phyloP scores from a whole-genome alignment of 192 early-diverging fungal genomes.

The Phlyctochytrium planicorne region DNA sequence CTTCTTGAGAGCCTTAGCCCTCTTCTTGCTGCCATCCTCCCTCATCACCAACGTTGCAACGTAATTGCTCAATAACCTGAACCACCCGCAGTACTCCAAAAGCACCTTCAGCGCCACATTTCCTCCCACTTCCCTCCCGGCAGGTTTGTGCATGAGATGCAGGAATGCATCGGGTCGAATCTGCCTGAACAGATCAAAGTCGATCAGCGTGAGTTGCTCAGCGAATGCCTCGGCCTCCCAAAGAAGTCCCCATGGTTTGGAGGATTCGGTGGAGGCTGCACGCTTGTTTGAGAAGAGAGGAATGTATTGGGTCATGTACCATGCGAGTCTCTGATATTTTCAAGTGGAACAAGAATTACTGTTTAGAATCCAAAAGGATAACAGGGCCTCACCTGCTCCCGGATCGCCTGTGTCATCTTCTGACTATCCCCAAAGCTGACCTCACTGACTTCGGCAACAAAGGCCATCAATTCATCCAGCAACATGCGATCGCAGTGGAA shows the following conservation, averaged over 20 bases:
- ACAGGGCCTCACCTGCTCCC: slow-evolving; percentile 42
- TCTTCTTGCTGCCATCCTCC: slow-evolving; percentile 49
- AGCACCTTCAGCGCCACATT: slow-evolving; percentile 43
- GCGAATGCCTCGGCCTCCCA: slow-evolving; percentile 52
- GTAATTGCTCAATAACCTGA: slow-evolving; percentile 43
- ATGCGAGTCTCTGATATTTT: slow-evolving; percentile 42
- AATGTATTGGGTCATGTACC: slow-evolving; percentile 56
- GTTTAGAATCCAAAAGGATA: slow-evolving; percentile 1
- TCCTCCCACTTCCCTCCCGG: slow-evolving; percentile 24
- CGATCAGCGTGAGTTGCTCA: slow-evolving; percentile 48
- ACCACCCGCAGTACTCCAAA: slow-evolving; percentile 49
- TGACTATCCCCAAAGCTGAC: slow-evolving; percentile 53
- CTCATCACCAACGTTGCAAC: slow-evolving; percentile 38
- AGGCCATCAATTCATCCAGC: slow-evolving; percentile 36
- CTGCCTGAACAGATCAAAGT: slow-evolving; percentile 51
- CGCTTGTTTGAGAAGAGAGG: slow-evolving; percentile 41
- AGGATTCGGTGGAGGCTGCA: slow-evolving; percentile 21
- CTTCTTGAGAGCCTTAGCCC: slow-evolving; percentile 42
- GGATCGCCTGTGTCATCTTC: slow-evolving; percentile 54
- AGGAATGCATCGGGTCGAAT: slow-evolving; percentile 52
- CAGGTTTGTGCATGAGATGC: slow-evolving; percentile 37
- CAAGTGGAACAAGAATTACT: slow-evolving; percentile 1
- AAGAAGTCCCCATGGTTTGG: slow-evolving; percentile 40
- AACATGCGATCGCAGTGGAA: slow-evolving; percentile 40
- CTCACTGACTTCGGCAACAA: slow-evolving; percentile 43